Evolutionary conservation across 495 filamentous ascomycete genomes (phyloP), one percentile per base, ranked within the genome.

Genomic region (Daldinia grandis): DNA sequence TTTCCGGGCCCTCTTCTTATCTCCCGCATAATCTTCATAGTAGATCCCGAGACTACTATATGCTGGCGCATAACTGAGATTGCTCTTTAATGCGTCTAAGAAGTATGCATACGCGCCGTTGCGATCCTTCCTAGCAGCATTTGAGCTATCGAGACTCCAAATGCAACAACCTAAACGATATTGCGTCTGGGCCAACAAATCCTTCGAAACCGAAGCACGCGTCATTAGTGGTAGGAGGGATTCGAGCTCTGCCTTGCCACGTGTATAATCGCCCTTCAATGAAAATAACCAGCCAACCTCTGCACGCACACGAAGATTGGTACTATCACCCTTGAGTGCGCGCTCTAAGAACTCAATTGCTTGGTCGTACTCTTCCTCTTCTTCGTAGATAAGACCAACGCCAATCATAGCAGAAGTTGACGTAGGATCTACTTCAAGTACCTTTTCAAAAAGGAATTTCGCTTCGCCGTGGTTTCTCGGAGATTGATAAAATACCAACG

Each of bases 1-100:
- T 72, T 90, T 90, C 12, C 92, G 87, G 21, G 94, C 93, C 72
- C 95, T 84, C 68, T 87, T 89, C 77, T 89, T 92, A 80, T 98
- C 95, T 66, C 88, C 92, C 63, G 87, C 89, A 70, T 98, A 97
- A 68, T 98, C 96, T 10, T 89, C 89, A 75, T 97, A 99, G 80
- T 90, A 99, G n/a, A 95, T 81, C n/a, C 95, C 95, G 9, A 99
- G 87, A 60, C 88, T 94, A 0, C 94, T 97, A 80, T 98, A 99
- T 0, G 95, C 89, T 4, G 95, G 94, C 1, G 95, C 95, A 78
- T 87, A 95, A 73, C 92, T 98, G 76, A 95, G 85, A 73, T 97
- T 95, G 33, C 87, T 89, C 71, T 96, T 93, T 27, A 98, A 84
- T 0, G 96, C 89, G 28, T 89, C 88, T 7, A 98, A 84, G 76